phyloP scores from a whole-genome alignment of 345 rosid genomes.

The Salix suchowensis region DNA sequence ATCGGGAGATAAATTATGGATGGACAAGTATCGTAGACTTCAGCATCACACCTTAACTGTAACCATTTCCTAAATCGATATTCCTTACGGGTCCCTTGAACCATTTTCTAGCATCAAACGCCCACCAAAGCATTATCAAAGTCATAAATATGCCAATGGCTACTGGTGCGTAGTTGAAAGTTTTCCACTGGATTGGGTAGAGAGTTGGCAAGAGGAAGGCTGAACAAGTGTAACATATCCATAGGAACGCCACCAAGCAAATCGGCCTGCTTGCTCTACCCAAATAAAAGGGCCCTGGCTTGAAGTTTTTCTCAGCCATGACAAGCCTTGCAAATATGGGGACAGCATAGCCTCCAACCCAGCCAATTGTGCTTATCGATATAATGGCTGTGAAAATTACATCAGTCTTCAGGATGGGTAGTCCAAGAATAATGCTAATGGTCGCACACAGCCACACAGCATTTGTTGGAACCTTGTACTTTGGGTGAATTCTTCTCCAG shows the following conservation, averaged over 20 bases:
- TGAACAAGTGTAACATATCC: conserved; percentile 60
- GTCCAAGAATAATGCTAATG: conserved; percentile 50
- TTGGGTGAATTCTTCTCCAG: conserved; percentile 55
- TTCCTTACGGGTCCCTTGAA: conserved; percentile 63
- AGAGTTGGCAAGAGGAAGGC: conserved; percentile 51
- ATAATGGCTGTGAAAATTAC: conserved; percentile 57
- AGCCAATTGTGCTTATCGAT: conserved; percentile 58
- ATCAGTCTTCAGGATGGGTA: conserved; percentile 49
- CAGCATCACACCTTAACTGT: too few species aligned
- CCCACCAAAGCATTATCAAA: conserved; percentile 56
- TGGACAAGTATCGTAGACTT: too few species aligned
- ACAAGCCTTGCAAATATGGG: conserved; percentile 59
- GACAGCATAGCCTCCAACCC: conserved; percentile 63
- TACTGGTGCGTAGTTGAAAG: conserved; percentile 56
- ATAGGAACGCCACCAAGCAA: conserved; percentile 46
- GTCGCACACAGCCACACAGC: conserved; percentile 67
- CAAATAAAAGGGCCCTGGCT: conserved; percentile 54
- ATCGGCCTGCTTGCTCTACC: conserved; percentile 52
- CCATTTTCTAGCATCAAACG: conserved; percentile 52
- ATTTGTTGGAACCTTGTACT: conserved; percentile 53
- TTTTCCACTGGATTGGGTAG: conserved; percentile 49
- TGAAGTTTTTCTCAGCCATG: conserved; percentile 52
- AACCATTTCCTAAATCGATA: conserved; percentile 34
- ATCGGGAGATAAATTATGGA: too few species aligned
- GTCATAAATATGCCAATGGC: conserved; percentile 40